A percentile compares a stretch with the other conserved stretches of the same genome.
Evolutionary conservation across 306 rosid genomes (phyloP).

Genomic region (Cicer pinnatifidum): DNA sequence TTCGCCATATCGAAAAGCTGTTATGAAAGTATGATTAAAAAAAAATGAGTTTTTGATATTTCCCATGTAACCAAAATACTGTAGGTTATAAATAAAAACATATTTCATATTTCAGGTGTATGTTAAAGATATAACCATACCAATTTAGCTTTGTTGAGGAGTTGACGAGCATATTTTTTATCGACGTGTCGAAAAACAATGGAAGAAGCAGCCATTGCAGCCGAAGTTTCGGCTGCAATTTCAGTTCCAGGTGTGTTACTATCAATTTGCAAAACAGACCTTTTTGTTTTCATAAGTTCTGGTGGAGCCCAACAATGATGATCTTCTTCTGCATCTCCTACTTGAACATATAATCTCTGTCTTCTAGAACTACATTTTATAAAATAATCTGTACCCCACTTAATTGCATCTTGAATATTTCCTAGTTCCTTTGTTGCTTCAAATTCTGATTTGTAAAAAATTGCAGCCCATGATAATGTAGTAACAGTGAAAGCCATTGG

Average conservation of each 20-base stretch:
- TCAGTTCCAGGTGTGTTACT: slow-evolving; percentile 64
- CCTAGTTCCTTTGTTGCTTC: slow-evolving; percentile 61
- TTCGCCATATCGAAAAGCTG: slow-evolving; percentile 75
- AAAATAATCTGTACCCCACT: slow-evolving; percentile 93
- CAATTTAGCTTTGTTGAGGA: slow-evolving; percentile 88
- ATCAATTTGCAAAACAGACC: slow-evolving; percentile 68
- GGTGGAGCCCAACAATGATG: slow-evolving; percentile 87
- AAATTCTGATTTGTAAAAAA: slow-evolving; percentile 57
- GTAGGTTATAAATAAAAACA: background rate
- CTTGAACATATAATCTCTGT: slow-evolving; percentile 69
- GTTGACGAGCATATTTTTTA: slow-evolving; percentile 63
- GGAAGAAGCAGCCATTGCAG: slow-evolving; percentile 86
- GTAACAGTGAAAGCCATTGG: slow-evolving; percentile 96
- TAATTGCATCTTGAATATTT: slow-evolving; percentile 59
- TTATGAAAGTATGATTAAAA: background rate
- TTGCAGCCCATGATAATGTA: slow-evolving; percentile 79
- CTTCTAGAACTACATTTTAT: slow-evolving; percentile 55
- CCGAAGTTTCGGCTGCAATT: slow-evolving; percentile 90
- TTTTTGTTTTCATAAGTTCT: slow-evolving; percentile 73
- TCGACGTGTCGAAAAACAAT: slow-evolving; percentile 59
- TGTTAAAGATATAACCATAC: slow-evolving; percentile 44
- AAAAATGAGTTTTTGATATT: background rate
- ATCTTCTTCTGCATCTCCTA: slow-evolving; percentile 78
- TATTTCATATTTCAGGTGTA: background rate
- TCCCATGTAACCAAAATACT: background rate